Evolutionary conservation across 805 yeast species (phyloP), one percentile per base, ranked within the genome.

Genomic region (Jamesozyma jinghongensis): DNA sequence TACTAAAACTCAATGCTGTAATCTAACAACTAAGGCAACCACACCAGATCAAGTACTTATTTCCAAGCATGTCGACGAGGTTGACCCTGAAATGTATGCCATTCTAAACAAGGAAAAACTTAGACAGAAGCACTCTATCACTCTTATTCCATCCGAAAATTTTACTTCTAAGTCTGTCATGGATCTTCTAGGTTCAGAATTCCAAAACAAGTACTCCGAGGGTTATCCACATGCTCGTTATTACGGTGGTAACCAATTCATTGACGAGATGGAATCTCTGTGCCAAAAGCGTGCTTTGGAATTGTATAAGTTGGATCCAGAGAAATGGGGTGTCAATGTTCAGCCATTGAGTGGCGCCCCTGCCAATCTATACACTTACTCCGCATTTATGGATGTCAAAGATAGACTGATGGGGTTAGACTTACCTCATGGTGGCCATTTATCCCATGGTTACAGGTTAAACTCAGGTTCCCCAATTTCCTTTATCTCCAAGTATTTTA

Each of bases 151-250:
- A 17, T 83, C 94, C 34, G 98, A 90, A 64, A 90, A 90, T 68
- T 90, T 88, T 74, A 90, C 98, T 42, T 84, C 97, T 37, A 84
- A 81, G 52, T 81, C 96, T 19, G 98, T 90, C 26, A 84, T 90
- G 77, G 95, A 90, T 62, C 77, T 86, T 37, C 73, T 90, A 57
- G 97, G 97, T 50, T 83, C 96, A 20, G 95, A 85, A 62, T 86
- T 90, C 95, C 88, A 85, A 66, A 90, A 90, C 76, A 90, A 90
- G 71, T 90, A 90, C 69, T 87, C 97, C 10, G 98, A 90, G 68
- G 97, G 97, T 49, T 90, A 90, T 68, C 98, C 98, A 32, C 95
- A 95, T 51, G 95, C 87, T 48, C 79, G 98, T 65, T 90, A 90
- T 71, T 90, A 90, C 63, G 98, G 98, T 65, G 98, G 98, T 64